Evolutionary conservation across 1,284 basidiomycete genomes (phyloP).

Genomic region (Earliella scabrosa): DNA sequence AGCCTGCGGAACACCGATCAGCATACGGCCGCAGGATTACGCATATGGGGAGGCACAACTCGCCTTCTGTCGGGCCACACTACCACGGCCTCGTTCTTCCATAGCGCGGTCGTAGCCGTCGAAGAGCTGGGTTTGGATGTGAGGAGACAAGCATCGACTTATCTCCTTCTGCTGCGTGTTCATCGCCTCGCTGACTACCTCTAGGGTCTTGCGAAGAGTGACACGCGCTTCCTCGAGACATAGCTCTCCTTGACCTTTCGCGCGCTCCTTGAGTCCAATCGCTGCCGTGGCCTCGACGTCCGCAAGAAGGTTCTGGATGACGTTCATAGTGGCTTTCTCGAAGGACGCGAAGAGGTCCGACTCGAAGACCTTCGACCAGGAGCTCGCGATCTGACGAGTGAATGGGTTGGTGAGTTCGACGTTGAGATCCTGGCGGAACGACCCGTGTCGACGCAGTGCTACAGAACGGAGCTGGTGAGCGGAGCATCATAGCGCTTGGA

Average conservation of each 20-base stretch:
- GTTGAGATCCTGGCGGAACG: constrained; percentile 61
- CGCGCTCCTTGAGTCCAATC: constrained; percentile 53
- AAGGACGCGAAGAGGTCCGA: constrained; percentile 59
- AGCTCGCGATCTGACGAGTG: constrained; percentile 59
- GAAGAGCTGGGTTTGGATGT: constrained; percentile 53
- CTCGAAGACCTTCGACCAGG: constrained; percentile 65
- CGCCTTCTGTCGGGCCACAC: constrained; percentile 65
- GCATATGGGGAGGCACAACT: no score
- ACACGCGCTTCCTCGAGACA: constrained; percentile 56
- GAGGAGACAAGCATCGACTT: constrained; percentile 59
- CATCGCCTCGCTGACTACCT: constrained; percentile 53
- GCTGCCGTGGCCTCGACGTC: constrained; percentile 57
- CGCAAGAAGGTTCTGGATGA: constrained; percentile 48
- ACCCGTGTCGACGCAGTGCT: constrained; percentile 60
- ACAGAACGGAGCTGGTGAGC: constrained; percentile 4
- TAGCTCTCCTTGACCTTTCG: constrained; percentile 51
- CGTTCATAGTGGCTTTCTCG: constrained; percentile 40
- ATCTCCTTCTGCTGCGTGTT: constrained; percentile 61
- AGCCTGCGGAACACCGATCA: constrained; percentile 36
- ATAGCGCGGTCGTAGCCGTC: constrained; percentile 57
- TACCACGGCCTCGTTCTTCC: constrained; percentile 56
- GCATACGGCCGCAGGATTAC: background rate
- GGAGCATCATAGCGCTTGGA: background rate
- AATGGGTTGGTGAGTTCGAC: constrained; percentile 60
- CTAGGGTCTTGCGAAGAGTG: constrained; percentile 52